Percentiles rank a stretch among this genome's conserved stretches.
phyloP scores from a whole-genome alignment of 129 eudicot genomes.

The Escallonia herrerae region DNA sequence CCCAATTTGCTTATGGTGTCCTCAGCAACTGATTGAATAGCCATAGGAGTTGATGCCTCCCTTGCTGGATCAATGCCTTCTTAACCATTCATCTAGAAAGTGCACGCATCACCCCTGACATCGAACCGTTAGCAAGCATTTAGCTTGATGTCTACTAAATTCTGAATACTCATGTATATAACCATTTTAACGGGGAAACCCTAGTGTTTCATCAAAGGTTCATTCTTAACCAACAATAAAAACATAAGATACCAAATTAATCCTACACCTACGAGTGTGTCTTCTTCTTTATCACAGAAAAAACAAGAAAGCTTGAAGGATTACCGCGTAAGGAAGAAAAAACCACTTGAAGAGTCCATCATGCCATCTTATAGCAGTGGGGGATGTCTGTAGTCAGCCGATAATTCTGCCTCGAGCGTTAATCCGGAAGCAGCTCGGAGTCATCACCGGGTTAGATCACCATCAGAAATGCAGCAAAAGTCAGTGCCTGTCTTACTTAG shows the following conservation, averaged over 20 bases:
- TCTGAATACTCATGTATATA: not conserved
- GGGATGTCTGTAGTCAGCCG: not conserved
- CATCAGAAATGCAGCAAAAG: not conserved
- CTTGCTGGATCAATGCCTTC: not conserved
- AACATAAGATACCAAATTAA: not conserved
- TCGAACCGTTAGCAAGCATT: not conserved
- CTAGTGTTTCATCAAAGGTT: not conserved
- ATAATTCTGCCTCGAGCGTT: slow-evolving; percentile 2
- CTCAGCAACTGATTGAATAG: not conserved
- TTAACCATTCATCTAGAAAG: not conserved
- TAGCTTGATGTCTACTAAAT: not conserved
- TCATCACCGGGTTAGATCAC: not conserved
- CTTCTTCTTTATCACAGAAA: not conserved
- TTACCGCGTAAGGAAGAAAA: slow-evolving; percentile 13
- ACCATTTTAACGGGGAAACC: not conserved
- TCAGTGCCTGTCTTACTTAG: slow-evolving; percentile 5
- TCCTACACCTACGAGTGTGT: not conserved
- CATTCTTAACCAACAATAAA: not conserved
- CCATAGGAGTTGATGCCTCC: not conserved
- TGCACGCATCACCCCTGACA: slow-evolving; percentile 1
- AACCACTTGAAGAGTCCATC: slow-evolving; percentile 4
- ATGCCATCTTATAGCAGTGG: slow-evolving; percentile 1
- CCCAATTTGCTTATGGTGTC: not conserved
- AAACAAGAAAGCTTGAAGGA: not conserved
- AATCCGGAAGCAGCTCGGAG: not conserved